Conservation (phyloP, 176 grass and related monocot genomes). For the barley (Hordeum vulgare) region MorexV3_pseudomolecules_assembly NC_058520.1:509446658-509447157, state of each 20-base stretch:
- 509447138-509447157: background rate
- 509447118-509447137: background rate
- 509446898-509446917: background rate
- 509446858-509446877: constrained; percentile 45
- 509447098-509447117: constrained; percentile 1
- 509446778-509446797: constrained; percentile 18
- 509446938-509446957: background rate
- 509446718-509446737: constrained; percentile 64
- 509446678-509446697: constrained; percentile 61
- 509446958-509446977: background rate
- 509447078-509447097: background rate
- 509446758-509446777: constrained; percentile 27
- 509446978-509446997: constrained; percentile 9
- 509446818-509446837: constrained; percentile 64
- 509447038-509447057: background rate
- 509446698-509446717: constrained; percentile 53
- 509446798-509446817: constrained; percentile 37
- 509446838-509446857: constrained; percentile 63
- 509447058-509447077: background rate
- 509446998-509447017: background rate
- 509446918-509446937: background rate
- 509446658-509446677: constrained; percentile 79
- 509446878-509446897: constrained; percentile 38
- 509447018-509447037: constrained; percentile 6
- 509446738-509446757: constrained; percentile 54